Percentiles rank a stretch among this genome's conserved stretches.
Evolutionary conservation across 2,329 filamentous ascomycete genomes (phyloP).

Genomic region (Dendryphion nanum): DNA sequence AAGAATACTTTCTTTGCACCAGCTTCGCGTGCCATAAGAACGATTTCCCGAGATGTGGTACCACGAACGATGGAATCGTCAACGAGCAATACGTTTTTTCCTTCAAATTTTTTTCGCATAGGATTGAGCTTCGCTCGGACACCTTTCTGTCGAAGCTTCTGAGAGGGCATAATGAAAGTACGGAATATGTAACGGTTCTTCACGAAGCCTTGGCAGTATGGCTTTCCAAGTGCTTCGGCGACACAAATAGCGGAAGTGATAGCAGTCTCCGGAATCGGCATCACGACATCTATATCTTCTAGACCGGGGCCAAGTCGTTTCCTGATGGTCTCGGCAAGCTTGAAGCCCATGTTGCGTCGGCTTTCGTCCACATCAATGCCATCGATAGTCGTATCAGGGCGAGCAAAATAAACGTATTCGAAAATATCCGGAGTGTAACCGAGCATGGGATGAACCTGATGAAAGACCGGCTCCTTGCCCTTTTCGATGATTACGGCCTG

Average conservation of each 20-base stretch:
- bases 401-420: slow-evolving; percentile 83
- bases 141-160: slow-evolving; percentile 76
- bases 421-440: slow-evolving; percentile 83
- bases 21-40: slow-evolving; percentile 80
- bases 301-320: slow-evolving; percentile 66
- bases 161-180: slow-evolving; percentile 84
- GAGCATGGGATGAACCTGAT: slow-evolving; percentile 67
- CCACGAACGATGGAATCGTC: slow-evolving; percentile 90
- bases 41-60: slow-evolving; percentile 76
- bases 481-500: slow-evolving; percentile 85
- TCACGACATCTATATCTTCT: slow-evolving; percentile 77
- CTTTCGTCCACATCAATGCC: slow-evolving; percentile 84
- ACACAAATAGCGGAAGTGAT: slow-evolving; percentile 77
- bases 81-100: slow-evolving; percentile 76
- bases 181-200: slow-evolving; percentile 89
- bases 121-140: slow-evolving; percentile 87
- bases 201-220: slow-evolving; percentile 78
- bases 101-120: slow-evolving; percentile 81
- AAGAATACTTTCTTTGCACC: slow-evolving; percentile 82
- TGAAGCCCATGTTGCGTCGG: slow-evolving; percentile 81
- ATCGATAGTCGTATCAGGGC: slow-evolving; percentile 80
- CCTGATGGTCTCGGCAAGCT: slow-evolving; percentile 72
- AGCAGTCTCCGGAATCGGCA: slow-evolving; percentile 80
- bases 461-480: slow-evolving; percentile 69
- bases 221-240: slow-evolving; percentile 72